Conservation (phyloP, 768 basidiomycete species). For the Mycena metata region DNA sequence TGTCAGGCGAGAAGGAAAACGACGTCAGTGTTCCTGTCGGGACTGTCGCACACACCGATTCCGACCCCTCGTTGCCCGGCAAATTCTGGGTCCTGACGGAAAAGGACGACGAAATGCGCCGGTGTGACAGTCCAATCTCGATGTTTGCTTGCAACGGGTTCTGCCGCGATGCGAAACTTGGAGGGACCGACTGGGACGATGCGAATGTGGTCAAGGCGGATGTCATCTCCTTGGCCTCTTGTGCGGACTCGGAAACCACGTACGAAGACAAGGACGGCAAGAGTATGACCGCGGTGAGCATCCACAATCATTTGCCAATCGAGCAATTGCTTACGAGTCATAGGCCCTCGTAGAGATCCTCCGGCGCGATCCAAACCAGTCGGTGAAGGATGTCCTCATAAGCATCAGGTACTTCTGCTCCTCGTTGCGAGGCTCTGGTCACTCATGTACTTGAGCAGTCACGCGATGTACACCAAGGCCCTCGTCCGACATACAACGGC, state of each 20-base stretch:
- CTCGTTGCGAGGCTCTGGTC: too few species aligned
- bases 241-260: neutral
- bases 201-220: neutral
- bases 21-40: neutral
- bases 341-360: constrained; percentile 9
- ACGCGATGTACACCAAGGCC: neutral
- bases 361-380: neutral
- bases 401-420: neutral
- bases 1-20: neutral
- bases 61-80: neutral
- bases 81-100: constrained; percentile 16
- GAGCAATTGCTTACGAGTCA: neutral
- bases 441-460: neutral
- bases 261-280: constrained; percentile 7
- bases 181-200: too few species aligned
- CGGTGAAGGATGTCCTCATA: constrained; percentile 3
- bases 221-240: constrained; percentile 16
- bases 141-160: constrained; percentile 11
- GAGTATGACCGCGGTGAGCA: constrained; percentile 20
- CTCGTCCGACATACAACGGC: neutral
- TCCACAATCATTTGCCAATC: neutral
- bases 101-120: neutral
- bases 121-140: constrained; percentile 4
- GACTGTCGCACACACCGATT: neutral
- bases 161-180: neutral